Conservation (phyloP, 805 yeast genomes). For the Torulaspora microellipsoides region DNA sequence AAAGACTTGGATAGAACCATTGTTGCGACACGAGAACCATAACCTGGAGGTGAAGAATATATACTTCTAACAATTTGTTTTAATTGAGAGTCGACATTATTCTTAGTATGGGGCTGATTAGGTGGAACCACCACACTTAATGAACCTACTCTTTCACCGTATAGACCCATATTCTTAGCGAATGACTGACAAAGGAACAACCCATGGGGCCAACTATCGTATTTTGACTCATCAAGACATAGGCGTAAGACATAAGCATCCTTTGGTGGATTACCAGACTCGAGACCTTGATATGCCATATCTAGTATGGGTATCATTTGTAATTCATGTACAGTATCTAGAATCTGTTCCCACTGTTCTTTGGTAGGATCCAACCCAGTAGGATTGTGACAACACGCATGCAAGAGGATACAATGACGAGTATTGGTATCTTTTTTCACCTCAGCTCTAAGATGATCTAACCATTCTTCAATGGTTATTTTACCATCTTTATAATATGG, state of each 20-base stretch:
- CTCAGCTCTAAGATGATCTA: conserved; percentile 44
- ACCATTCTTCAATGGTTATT: conserved; percentile 61
- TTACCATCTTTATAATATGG: conserved; percentile 72
- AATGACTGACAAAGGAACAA: conserved; percentile 78
- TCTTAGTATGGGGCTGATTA: conserved; percentile 46
- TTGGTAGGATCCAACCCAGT: conserved; percentile 86
- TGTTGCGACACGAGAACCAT: conserved; percentile 87
- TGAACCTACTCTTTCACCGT: conserved; percentile 92
- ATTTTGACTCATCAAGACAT: conserved; percentile 19
- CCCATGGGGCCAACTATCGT: conserved; percentile 44
- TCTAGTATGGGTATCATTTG: conserved; percentile 76
- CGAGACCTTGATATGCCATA: conserved; percentile 92
- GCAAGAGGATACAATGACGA: conserved; percentile 52
- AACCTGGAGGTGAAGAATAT: conserved; percentile 91
- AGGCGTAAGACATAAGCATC: conserved; percentile 57
- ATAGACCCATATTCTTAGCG: conserved; percentile 90
- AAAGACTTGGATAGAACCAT: conserved; percentile 58
- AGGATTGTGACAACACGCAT: conserved; percentile 95
- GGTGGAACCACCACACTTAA: conserved; percentile 55
- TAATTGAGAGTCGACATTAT: conserved; percentile 67
- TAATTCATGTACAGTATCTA: conserved; percentile 53
- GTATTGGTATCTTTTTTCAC: conserved; percentile 4
- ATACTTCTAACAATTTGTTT: conserved; percentile 80
- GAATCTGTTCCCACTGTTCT: conserved; percentile 74
- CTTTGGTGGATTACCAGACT: conserved; percentile 72